phyloP scores from a whole-genome alignment of 306 rosid species.

The Myrica gale region DNA sequence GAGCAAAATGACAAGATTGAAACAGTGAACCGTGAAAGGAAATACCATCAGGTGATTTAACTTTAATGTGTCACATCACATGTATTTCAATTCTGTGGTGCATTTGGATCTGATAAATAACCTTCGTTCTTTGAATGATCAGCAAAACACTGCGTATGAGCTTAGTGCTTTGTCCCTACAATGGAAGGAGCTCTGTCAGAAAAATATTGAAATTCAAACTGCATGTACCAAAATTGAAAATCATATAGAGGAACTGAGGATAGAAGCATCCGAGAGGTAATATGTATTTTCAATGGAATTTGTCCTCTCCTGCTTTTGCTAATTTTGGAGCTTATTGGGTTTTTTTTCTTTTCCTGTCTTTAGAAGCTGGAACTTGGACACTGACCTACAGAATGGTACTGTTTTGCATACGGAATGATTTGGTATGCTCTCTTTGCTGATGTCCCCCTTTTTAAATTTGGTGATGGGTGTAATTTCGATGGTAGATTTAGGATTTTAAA shows the following conservation, averaged over 20 bases:
- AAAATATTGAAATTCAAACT: conserved; percentile 74
- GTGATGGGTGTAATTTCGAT: background rate
- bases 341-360: background rate
- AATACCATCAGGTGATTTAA: conserved; percentile 81
- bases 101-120: conserved; percentile 19
- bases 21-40: conserved; percentile 87
- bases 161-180: conserved; percentile 82
- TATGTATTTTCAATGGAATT: background rate
- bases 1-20: conserved; percentile 74
- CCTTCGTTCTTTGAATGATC: conserved; percentile 23
- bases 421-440: conserved; percentile 31
- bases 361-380: conserved; percentile 82
- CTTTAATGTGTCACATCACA: conserved; percentile 14
- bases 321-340: conserved; percentile 18
- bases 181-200: conserved; percentile 88
- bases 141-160: conserved; percentile 93
- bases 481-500: too few relatives aligned
- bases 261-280: conserved; percentile 73
- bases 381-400: conserved; percentile 47
- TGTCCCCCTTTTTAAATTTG: conserved; percentile 15
- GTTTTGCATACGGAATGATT: conserved; percentile 33
- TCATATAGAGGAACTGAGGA: conserved; percentile 52
- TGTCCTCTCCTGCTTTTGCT: conserved; percentile 12
- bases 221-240: conserved; percentile 65
- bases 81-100: conserved; percentile 18